These are phyloP conservation scores for Physaria fendleri DNA, from an alignment of 345 rosid genomes.

Conservation along the genomic window DNA sequence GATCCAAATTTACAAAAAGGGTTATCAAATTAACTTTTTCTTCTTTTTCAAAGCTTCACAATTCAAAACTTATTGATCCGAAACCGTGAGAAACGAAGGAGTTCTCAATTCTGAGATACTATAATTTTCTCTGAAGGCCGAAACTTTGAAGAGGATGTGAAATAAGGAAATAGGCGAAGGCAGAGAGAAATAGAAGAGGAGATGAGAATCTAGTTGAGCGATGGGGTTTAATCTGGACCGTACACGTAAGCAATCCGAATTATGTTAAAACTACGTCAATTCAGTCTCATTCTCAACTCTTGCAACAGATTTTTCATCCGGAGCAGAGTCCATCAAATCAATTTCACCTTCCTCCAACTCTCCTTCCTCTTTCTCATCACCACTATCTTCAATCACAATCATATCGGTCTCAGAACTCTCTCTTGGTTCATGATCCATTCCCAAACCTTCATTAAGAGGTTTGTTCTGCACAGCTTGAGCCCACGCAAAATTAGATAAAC, in stretches of 20 bases:
- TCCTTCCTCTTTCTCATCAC: constrained; percentile 85
- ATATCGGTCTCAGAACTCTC: constrained; percentile 36
- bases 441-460: constrained; percentile 54
- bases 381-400: constrained; percentile 56
- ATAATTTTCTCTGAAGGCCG: background rate
- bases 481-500: constrained; percentile 83
- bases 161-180: background rate
- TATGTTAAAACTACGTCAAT: constrained; percentile 2
- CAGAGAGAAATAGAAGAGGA: background rate
- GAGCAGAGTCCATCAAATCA: constrained; percentile 66
- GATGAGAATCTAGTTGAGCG: constrained; percentile 33
- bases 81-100: background rate
- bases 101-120: background rate
- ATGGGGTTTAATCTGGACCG: constrained; percentile 52
- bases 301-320: constrained; percentile 14
- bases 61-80: constrained; percentile 20
- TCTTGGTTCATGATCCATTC: constrained; percentile 41
- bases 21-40: background rate
- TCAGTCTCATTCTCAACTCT: background rate
- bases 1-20: constrained; percentile 17
- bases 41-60: background rate
- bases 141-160: background rate
- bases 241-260: constrained; percentile 71
- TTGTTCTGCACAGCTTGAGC: constrained; percentile 95
- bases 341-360: constrained; percentile 98